Conservation (phyloP, 805 yeast species). For the Cyberlindnera saturnus region DNA sequence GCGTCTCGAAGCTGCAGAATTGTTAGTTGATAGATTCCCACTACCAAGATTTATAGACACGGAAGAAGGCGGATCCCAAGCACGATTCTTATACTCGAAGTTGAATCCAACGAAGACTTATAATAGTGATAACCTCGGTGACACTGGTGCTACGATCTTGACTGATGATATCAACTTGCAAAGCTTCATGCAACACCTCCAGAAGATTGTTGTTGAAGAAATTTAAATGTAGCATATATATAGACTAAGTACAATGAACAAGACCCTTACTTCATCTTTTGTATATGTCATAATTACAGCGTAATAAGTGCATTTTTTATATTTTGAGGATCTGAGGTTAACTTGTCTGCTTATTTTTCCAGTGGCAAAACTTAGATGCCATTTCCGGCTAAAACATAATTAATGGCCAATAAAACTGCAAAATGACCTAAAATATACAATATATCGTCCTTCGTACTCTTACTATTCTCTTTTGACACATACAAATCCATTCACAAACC, state of each 20-base stretch:
- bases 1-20: conserved; percentile 57
- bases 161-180: conserved; percentile 45
- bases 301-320: too few species aligned
- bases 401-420: too few species aligned
- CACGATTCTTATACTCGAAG: conserved; percentile 64
- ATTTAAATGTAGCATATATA: neutral
- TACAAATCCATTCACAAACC: too few species aligned
- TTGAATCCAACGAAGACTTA: conserved; percentile 61
- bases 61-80: conserved; percentile 73
- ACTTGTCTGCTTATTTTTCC: too few species aligned
- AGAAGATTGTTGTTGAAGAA: conserved; percentile 18
- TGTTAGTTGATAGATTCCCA: conserved; percentile 62
- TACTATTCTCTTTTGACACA: too few species aligned
- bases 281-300: too few species aligned
- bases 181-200: conserved; percentile 31
- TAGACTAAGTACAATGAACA: neutral
- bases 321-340: too few species aligned
- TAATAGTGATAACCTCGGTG: conserved; percentile 30
- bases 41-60: conserved; percentile 68
- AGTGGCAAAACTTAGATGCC: too few species aligned
- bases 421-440: too few species aligned
- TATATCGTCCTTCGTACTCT: too few species aligned
- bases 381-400: too few species aligned
- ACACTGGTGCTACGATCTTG: conserved; percentile 35
- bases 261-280: too few species aligned